Evolutionary conservation across 2,329 filamentous ascomycete genomes (phyloP), one percentile per base, ranked within the genome.

Genomic region (Venturiaceae sp.): DNA sequence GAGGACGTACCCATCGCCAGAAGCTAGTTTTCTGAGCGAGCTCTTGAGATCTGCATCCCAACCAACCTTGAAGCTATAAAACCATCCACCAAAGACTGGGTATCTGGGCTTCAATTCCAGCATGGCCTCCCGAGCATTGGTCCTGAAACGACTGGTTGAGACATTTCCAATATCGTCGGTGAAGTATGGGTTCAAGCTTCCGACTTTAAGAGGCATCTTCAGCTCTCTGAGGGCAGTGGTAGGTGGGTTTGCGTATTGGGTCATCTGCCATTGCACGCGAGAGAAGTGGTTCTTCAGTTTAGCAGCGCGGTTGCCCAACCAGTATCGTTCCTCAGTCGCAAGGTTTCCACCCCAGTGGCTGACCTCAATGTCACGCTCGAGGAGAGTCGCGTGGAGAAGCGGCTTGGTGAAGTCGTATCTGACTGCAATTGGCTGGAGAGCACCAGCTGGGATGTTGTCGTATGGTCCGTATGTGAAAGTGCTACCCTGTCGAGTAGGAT

Each of bases 271-370:
- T 59, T 73, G 66, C 23, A 78, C 74, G 52, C 77, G 76, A 53
- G 70, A 75, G 69, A 79, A 79, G 63, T 79, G 75, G 65, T 77
- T 75, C 66, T 78, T 77, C 26, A 80, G 71, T 37, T 88, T 86
- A 54, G 94, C 95, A 63, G 88, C 94, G 63, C 87, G 84, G 78
- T 99, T 92, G 67, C 83, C 83, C 64, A 97, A 80, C 72, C 87
- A 90, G 75, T 96, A 96, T 60, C 90, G 84, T 76, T 99, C 94
- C 75, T 99, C 94, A 54, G 92, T 90, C 1, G 94, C 94, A 57
- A 97, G 75, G 70, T 99, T 99, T 62, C 94, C 94, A 64, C 94
- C 94, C 94, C 94, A 99, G 74, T 97, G 94, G 70, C 90, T 95
- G 66, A 99, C 87, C 72, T 99, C 94, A 62, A 99, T 77, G 67